Evolutionary conservation across 1,139 yeast species (phyloP).

Genomic region (Candida smagusa): DNA sequence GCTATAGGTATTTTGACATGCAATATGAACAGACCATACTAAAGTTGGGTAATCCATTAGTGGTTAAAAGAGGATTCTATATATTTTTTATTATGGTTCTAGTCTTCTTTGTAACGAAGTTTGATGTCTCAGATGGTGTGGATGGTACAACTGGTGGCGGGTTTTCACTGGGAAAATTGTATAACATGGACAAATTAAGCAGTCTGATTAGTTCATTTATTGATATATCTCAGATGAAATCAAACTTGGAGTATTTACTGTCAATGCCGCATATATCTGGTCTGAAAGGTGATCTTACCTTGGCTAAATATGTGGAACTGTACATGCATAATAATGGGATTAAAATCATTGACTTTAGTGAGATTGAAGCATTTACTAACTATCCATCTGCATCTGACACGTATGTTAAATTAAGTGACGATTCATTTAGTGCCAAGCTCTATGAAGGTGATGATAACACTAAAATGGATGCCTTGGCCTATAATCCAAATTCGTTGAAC

Average conservation of each 20-base stretch:
- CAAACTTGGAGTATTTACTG: constrained; percentile 70
- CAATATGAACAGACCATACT: constrained; percentile 57
- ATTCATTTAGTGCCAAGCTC: constrained; percentile 36
- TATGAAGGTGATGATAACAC: constrained; percentile 34
- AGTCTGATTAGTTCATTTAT: constrained; percentile 49
- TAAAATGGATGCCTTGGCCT: constrained; percentile 42
- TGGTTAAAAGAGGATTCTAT: constrained; percentile 72
- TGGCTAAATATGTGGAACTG: constrained; percentile 62
- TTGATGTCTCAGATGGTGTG: constrained; percentile 50
- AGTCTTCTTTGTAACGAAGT: constrained; percentile 55
- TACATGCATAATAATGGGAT: constrained; percentile 59
- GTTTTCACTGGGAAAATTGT: constrained; percentile 57
- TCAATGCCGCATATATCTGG: constrained; percentile 88
- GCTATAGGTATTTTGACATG: constrained; percentile 42
- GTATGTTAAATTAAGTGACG: constrained; percentile 33
- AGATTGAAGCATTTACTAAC: constrained; percentile 55
- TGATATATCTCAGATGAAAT: constrained; percentile 58
- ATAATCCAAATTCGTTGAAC: constrained; percentile 62
- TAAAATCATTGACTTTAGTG: constrained; percentile 46
- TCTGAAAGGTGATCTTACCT: constrained; percentile 74
- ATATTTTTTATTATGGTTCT: constrained; percentile 59
- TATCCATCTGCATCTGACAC: constrained; percentile 39
- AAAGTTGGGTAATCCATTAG: constrained; percentile 79
- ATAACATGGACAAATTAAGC: constrained; percentile 52
- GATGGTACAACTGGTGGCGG: constrained; percentile 41